Evolutionary conservation across 2,329 filamentous ascomycete species (phyloP), one percentile per base, ranked within the genome.

Genomic region (Colletotrichum tabaci): DNA sequence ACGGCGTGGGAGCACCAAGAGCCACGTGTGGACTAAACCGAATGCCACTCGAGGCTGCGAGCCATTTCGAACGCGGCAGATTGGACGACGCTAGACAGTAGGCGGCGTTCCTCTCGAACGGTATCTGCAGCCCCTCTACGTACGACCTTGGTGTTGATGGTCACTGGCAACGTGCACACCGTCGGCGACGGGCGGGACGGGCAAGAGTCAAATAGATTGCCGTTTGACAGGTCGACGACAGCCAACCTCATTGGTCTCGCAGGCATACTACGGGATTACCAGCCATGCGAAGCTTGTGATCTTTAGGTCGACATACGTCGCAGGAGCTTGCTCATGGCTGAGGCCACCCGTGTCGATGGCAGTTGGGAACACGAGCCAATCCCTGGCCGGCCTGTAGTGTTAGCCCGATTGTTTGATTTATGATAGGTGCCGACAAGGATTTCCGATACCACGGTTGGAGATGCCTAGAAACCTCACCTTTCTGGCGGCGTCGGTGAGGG

Each of bases 361-460:
- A 42, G 15, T 4, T 23, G 53, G 26, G 23, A 16, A 50, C 35
- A 50, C 53, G 53, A 60, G 44, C 21, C 21, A 46, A 23, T 23
- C 52, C 63, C 16, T 23, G 55, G 35, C n/a, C 35, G 18, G 18
- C 8, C 13, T 38, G 21, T 23, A 35, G 46, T 18, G 5, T 42
- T 16, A 18, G 44, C 50, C 55, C 35, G 13, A 16, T 30, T 26
- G 66, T 50, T 46, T 52, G 42, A 23, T n/a, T 44, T 61, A 44
- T 46, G 38, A 67, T 44, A 38, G 38, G 58, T 26, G 23, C 52
- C 12, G 52, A 71, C 52, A 52, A 68, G 58, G 60, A 63, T 52
- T 63, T 30, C 52, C 58, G 52, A 68, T 38, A 47, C 53, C 40
- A 49, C 38, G 50, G 52, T 47, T 57, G 23, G 49, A 42, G n/a